These are phyloP conservation scores for Silene uniflora DNA, from an alignment of 148 eudicot species.

Conservation along the genomic window DNA sequence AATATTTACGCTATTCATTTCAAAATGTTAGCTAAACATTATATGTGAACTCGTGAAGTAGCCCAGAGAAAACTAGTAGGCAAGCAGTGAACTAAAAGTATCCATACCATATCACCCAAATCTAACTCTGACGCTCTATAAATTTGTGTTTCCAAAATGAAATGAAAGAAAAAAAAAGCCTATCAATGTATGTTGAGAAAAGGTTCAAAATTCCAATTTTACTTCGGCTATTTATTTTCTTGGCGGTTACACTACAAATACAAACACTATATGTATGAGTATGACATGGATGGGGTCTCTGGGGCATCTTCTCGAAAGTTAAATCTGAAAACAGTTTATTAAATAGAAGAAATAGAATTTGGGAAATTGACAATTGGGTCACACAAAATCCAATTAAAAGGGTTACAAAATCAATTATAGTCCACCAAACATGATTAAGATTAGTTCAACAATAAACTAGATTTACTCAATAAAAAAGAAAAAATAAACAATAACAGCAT, in stretches of 20 bases:
- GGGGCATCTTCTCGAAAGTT: background rate
- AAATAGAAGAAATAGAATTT: background rate
- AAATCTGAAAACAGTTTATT: background rate
- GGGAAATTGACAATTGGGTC: background rate
- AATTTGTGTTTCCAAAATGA: background rate
- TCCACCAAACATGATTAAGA: background rate
- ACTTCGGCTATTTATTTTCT: background rate
- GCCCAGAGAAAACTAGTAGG: background rate
- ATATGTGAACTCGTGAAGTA: background rate
- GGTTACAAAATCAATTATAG: background rate
- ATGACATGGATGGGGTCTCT: background rate
- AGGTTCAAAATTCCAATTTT: background rate
- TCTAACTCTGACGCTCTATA: background rate
- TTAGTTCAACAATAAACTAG: background rate
- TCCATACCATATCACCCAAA: background rate
- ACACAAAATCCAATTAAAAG: background rate
- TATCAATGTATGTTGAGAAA: background rate
- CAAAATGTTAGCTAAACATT: background rate
- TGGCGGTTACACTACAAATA: background rate
- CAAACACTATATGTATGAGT: background rate
- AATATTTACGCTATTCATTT: background rate
- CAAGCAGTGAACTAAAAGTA: background rate
- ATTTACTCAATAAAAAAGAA: background rate
- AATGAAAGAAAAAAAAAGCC: background rate
- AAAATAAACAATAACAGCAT: background rate